Conservation (phyloP, 2,329 filamentous ascomycete genomes). For the Talaromyces piceae region DNA sequence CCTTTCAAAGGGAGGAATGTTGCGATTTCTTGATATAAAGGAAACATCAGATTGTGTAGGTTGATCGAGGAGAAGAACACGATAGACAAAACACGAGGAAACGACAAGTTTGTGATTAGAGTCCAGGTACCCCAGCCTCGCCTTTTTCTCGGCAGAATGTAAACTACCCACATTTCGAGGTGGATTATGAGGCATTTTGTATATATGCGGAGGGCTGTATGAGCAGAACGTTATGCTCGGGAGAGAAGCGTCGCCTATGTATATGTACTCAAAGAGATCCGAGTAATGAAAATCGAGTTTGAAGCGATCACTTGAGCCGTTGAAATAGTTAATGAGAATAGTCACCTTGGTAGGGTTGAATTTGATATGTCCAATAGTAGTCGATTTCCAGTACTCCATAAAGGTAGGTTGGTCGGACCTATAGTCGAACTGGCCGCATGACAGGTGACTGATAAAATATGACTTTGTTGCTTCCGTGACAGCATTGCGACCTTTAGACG, state of each 20-base stretch:
- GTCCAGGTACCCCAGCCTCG: conserved; percentile 14
- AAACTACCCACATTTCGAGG: not conserved
- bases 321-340: conserved; percentile 31
- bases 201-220: conserved; percentile 16
- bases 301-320: conserved; percentile 35
- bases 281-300: conserved; percentile 20
- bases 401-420: conserved; percentile 33
- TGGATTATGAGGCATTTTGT: not conserved
- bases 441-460: conserved; percentile 22
- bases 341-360: conserved; percentile 41
- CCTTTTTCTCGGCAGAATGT: conserved; percentile 7
- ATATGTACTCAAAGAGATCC: conserved; percentile 15
- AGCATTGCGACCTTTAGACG: not conserved
- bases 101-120: conserved; percentile 14
- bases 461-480: conserved; percentile 8
- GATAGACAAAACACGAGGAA: conserved; percentile 39
- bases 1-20: conserved; percentile 15
- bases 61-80: conserved; percentile 25
- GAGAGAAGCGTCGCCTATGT: conserved; percentile 9
- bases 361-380: conserved; percentile 20
- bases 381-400: conserved; percentile 20
- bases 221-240: conserved; percentile 41
- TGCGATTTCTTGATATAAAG: conserved; percentile 16
- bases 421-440: conserved; percentile 46
- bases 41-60: conserved; percentile 21